Percentiles rank a stretch among this genome's conserved stretches.
Evolutionary conservation across 1,139 yeast species (phyloP).

Genomic region (Trichomonascaceae sp.): DNA sequence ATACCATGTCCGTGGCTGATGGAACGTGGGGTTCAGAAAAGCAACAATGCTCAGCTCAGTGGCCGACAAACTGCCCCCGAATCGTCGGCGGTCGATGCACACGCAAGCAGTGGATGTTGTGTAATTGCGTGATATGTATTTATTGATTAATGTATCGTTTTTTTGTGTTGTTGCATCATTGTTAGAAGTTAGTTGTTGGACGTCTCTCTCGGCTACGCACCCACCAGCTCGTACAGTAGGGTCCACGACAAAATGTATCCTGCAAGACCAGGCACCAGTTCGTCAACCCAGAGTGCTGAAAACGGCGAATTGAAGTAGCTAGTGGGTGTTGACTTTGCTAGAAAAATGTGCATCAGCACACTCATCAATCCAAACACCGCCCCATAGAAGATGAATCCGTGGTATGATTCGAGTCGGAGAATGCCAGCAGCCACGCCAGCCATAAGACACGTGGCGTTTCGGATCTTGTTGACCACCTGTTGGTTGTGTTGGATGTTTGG

Average conservation of each 20-base stretch:
- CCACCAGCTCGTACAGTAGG: constrained; percentile 52
- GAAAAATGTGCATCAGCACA: constrained; percentile 29
- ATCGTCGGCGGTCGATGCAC: no score
- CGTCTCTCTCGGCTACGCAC: no score
- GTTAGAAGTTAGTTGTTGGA: no score
- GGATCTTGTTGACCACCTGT: constrained; percentile 21
- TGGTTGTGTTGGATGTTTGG: neutral
- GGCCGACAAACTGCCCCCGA: no score
- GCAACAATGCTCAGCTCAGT: no score
- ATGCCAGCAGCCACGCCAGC: constrained; percentile 66
- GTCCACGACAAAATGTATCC: constrained; percentile 83
- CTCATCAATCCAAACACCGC: constrained; percentile 36
- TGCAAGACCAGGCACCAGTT: constrained; percentile 45
- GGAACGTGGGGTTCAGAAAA: neutral
- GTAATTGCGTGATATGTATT: no score
- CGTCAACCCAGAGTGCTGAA: constrained; percentile 42
- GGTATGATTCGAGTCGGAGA: constrained; percentile 47
- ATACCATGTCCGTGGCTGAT: neutral
- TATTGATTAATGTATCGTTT: no score
- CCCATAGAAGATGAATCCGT: constrained; percentile 51
- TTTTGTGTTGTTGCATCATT: no score
- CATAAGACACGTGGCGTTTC: constrained; percentile 52
- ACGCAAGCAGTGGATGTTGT: no score
- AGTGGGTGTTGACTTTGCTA: constrained; percentile 33
- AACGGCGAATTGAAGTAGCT: constrained; percentile 42